These are phyloP conservation scores for Botrytis deweyae DNA, from an alignment of 2,329 filamentous ascomycete species.

Conservation along the genomic window DNA sequence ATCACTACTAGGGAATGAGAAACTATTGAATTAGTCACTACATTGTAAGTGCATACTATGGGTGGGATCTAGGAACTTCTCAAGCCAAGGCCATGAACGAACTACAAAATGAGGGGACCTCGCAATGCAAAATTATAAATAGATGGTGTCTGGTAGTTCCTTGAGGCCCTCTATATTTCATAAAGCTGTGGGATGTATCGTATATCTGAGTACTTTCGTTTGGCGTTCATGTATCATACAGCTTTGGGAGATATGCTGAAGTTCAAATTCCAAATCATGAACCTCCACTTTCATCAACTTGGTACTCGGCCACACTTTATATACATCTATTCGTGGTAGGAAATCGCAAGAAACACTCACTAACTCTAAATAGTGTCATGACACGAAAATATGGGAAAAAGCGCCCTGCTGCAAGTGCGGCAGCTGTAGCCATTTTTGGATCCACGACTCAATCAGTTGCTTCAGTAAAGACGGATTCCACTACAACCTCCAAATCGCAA, in stretches of 20 bases:
- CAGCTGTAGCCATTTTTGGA: constrained; percentile 26
- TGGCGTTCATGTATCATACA: background rate
- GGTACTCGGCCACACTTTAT: background rate
- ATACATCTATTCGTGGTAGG: background rate
- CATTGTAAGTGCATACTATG: background rate
- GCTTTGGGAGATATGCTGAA: background rate
- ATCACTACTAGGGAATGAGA: background rate
- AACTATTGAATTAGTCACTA: background rate
- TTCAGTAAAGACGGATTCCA: background rate
- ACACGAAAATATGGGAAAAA: constrained; percentile 29
- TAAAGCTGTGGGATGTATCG: background rate
- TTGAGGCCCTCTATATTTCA: background rate
- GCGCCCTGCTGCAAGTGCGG: constrained; percentile 15
- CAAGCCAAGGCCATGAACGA: background rate
- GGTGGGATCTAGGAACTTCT: background rate
- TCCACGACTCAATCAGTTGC: background rate
- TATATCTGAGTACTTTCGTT: background rate
- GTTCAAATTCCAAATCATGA: background rate
- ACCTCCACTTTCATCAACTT: background rate
- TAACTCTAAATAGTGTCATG: constrained; percentile 7
- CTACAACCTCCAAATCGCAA: background rate
- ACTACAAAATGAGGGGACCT: background rate
- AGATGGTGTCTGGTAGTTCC: background rate
- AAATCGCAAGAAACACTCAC: background rate
- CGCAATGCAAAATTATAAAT: background rate